Percentiles rank a stretch among this genome's conserved stretches.
Evolutionary conservation across 495 filamentous ascomycete species (phyloP).

Genomic region (Penicillium paradoxum): DNA sequence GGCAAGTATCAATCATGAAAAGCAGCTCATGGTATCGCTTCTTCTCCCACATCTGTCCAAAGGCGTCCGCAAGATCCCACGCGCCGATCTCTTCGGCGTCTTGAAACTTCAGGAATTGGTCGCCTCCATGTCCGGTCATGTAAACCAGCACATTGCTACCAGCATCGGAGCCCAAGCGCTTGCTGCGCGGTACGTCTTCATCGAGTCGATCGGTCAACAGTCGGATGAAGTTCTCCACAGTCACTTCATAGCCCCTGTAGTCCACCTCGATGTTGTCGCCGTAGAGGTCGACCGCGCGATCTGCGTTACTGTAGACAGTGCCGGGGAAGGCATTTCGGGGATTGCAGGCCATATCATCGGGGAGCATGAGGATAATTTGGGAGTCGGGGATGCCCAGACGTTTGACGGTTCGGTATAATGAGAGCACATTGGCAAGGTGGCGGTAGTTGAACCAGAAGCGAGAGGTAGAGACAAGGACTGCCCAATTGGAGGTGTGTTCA

Average conservation of each 20-base stretch:
- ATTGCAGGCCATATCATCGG: conserved; percentile 99
- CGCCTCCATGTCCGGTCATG: conserved; percentile 99
- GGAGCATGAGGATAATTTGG: conserved; percentile 98
- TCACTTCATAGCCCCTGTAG: conserved; percentile 96
- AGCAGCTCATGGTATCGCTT: conserved; percentile 90
- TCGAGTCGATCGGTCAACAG: conserved; percentile 89
- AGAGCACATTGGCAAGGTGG: conserved; percentile 95
- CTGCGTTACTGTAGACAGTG: conserved; percentile 96
- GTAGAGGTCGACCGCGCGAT: conserved; percentile 92
- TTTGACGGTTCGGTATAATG: conserved; percentile 97
- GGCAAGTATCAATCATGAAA: conserved; percentile 99
- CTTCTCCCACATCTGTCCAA: conserved; percentile 99
- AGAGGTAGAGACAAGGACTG: conserved; percentile 95
- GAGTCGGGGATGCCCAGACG: conserved; percentile 96
- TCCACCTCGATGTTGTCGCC: conserved; percentile 99
- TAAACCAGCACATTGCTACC: conserved; percentile 96
- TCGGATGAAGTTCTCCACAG: conserved; percentile 97
- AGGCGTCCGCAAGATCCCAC: conserved; percentile 94
- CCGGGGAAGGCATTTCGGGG: conserved; percentile 96
- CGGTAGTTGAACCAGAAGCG: conserved; percentile 99
- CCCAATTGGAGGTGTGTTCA: conserved; percentile 98
- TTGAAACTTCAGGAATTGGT: conserved; percentile 97
- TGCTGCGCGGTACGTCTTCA: conserved; percentile 89
- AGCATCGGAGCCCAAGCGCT: conserved; percentile 85
- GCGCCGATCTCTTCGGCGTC: conserved; percentile 96